Evolutionary conservation across 192 early-diverging fungal species (phyloP).

Genomic region (Podila clonocystis): DNA sequence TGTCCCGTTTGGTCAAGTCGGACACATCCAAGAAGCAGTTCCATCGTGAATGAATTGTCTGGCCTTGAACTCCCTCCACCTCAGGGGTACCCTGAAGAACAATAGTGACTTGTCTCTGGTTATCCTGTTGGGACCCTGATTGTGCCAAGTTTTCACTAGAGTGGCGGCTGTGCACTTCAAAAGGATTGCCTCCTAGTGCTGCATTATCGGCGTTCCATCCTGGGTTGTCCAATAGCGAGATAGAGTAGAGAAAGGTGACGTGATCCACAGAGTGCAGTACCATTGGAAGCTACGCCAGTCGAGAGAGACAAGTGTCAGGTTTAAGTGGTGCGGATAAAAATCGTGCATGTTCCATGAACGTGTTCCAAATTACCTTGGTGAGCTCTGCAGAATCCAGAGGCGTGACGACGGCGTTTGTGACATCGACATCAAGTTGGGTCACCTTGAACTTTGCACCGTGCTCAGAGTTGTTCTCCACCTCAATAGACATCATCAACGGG

Average conservation of each 20-base stretch:
- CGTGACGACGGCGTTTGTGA: conserved; percentile 62
- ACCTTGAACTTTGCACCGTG: conserved; percentile 61
- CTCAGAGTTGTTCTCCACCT: conserved; percentile 66
- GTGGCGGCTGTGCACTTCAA: conserved; percentile 22
- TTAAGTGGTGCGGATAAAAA: neutral
- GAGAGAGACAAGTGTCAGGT: neutral
- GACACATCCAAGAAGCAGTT: conserved; percentile 67
- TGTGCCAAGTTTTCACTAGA: conserved; percentile 25
- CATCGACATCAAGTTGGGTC: conserved; percentile 60
- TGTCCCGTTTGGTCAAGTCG: conserved; percentile 49
- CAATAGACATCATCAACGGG: conserved; percentile 70
- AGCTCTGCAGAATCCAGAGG: conserved; percentile 50
- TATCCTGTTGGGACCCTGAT: conserved; percentile 23
- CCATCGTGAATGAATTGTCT: conserved; percentile 66
- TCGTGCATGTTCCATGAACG: too few species aligned
- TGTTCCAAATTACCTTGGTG: conserved; percentile 42
- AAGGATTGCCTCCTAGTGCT: neutral
- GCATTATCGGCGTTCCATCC: conserved; percentile 29
- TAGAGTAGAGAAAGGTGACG: conserved; percentile 65
- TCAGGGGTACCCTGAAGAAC: conserved; percentile 60
- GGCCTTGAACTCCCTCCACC: conserved; percentile 54
- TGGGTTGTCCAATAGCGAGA: conserved; percentile 63
- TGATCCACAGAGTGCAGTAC: conserved; percentile 60
- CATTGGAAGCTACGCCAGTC: conserved; percentile 47
- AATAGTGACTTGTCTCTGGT: conserved; percentile 62